Conservation (phyloP, 2,329 filamentous ascomycete species). For the Stagonosporopsis vannaccii region DNA sequence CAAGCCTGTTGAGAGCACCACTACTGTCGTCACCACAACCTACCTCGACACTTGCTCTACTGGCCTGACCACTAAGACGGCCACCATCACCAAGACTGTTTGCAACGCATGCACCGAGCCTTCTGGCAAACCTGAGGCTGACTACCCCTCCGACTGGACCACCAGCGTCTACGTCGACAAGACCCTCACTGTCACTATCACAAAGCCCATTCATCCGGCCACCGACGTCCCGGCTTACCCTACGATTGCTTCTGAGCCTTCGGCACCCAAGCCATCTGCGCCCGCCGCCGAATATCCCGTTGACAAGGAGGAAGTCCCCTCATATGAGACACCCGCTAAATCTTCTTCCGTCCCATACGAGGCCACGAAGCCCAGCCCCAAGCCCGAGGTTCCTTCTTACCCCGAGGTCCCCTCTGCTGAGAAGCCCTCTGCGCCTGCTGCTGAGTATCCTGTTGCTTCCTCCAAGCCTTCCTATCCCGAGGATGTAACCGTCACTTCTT, state of each 20-base stretch:
- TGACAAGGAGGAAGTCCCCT: slow-evolving; percentile 18
- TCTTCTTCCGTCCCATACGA: slow-evolving; percentile 4
- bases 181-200: slow-evolving; percentile 43
- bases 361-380: slow-evolving; percentile 3
- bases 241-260: slow-evolving; percentile 13
- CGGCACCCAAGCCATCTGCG: slow-evolving; percentile 19
- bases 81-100: slow-evolving; percentile 41
- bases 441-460: not conserved
- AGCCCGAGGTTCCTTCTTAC: slow-evolving; percentile 12
- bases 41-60: slow-evolving; percentile 49
- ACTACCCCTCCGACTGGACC: slow-evolving; percentile 42
- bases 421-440: slow-evolving; percentile 11
- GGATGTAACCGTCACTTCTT: slow-evolving; percentile 17
- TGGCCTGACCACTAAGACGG: slow-evolving; percentile 43
- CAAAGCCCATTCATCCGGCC: slow-evolving; percentile 35
- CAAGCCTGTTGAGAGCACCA: slow-evolving; percentile 17
- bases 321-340: slow-evolving; percentile 16
- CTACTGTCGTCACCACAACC: slow-evolving; percentile 27
- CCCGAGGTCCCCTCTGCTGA: slow-evolving; percentile 14
- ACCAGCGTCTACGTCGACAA: slow-evolving; percentile 41
- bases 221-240: slow-evolving; percentile 29
- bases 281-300: slow-evolving; percentile 19
- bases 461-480: slow-evolving; percentile 4
- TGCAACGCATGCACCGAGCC: slow-evolving; percentile 33
- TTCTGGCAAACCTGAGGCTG: slow-evolving; percentile 22